Evolutionary conservation across 164 flowering plant genomes (phyloP).

Genomic region (Magnolia officinalis): DNA sequence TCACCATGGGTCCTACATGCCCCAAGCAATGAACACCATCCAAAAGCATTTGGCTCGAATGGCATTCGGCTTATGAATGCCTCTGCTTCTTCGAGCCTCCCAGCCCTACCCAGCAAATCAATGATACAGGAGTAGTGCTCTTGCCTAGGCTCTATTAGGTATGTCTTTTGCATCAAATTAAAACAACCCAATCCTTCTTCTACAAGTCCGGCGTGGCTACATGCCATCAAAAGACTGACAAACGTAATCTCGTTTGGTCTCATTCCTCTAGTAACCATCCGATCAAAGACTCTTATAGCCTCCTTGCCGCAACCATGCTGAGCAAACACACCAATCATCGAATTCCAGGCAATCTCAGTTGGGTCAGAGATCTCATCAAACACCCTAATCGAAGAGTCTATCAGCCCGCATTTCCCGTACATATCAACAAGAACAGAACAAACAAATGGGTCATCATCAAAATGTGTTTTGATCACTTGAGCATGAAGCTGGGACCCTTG

Average conservation of each 20-base stretch:
- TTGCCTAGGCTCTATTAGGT: conserved; percentile 34
- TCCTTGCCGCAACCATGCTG: conserved; percentile 48
- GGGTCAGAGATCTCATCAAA: conserved; percentile 33
- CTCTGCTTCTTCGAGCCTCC: conserved; percentile 46
- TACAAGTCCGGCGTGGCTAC: conserved; percentile 60
- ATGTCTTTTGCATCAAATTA: conserved; percentile 31
- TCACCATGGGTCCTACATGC: conserved; percentile 48
- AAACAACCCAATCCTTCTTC: conserved; percentile 50
- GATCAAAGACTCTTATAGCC: conserved; percentile 31
- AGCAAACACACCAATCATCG: conserved; percentile 46
- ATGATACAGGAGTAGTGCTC: conserved; percentile 60
- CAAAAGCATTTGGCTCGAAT: conserved; percentile 45
- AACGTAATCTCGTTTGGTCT: conserved; percentile 50
- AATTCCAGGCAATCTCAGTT: conserved; percentile 46
- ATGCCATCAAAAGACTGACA: conserved; percentile 40
- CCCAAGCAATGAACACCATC: conserved; percentile 52
- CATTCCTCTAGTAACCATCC: conserved; percentile 31
- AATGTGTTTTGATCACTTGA: conserved; percentile 32
- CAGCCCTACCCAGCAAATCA: conserved; percentile 50
- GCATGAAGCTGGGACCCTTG: conserved; percentile 52
- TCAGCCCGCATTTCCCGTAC: conserved; percentile 57
- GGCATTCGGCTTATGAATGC: conserved; percentile 45
- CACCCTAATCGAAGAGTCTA: conserved; percentile 33
- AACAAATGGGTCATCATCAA: conserved; percentile 36
- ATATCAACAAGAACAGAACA: conserved; percentile 45